phyloP scores from a whole-genome alignment of 2,329 filamentous ascomycete species.

The Aureobasidium zeae region DNA sequence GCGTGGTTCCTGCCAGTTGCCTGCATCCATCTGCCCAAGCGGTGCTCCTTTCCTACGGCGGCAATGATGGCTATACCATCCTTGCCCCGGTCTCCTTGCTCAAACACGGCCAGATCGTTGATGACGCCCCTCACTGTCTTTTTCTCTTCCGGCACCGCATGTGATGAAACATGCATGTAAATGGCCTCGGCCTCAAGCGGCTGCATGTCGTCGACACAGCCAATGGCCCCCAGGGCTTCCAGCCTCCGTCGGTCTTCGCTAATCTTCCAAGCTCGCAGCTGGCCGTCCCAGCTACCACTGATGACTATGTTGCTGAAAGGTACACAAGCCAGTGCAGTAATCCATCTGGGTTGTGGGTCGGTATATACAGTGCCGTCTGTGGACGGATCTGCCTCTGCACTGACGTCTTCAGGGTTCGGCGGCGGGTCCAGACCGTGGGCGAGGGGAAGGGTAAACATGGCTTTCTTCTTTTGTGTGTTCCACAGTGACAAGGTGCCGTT shows the following conservation, averaged over 20 bases:
- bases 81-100: conserved; percentile 66
- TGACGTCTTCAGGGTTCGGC: conserved; percentile 57
- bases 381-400: conserved; percentile 56
- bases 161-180: conserved; percentile 6
- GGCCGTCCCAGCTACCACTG: conserved; percentile 90
- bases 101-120: conserved; percentile 81
- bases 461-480: conserved; percentile 91
- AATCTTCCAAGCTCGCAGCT: conserved; percentile 75
- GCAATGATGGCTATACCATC: conserved; percentile 71
- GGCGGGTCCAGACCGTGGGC: conserved; percentile 79
- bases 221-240: conserved; percentile 61
- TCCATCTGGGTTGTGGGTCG: conserved; percentile 59
- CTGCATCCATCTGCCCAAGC: conserved; percentile 73
- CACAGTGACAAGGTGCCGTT: conserved; percentile 81
- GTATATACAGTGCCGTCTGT: conserved; percentile 42
- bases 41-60: conserved; percentile 79
- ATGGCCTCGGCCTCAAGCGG: conserved; percentile 19
- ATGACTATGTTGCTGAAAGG: conserved; percentile 87
- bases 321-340: conserved; percentile 77
- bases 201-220: conserved; percentile 28
- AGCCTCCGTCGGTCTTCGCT: conserved; percentile 74
- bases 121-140: conserved; percentile 60
- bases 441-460: conserved; percentile 66
- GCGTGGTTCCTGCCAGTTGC: conserved; percentile 66
- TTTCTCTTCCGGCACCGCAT: conserved; percentile 17